These are phyloP conservation scores for Prillingera fragicola DNA, from an alignment of 1,284 basidiomycete genomes.

Conservation along the genomic window DNA sequence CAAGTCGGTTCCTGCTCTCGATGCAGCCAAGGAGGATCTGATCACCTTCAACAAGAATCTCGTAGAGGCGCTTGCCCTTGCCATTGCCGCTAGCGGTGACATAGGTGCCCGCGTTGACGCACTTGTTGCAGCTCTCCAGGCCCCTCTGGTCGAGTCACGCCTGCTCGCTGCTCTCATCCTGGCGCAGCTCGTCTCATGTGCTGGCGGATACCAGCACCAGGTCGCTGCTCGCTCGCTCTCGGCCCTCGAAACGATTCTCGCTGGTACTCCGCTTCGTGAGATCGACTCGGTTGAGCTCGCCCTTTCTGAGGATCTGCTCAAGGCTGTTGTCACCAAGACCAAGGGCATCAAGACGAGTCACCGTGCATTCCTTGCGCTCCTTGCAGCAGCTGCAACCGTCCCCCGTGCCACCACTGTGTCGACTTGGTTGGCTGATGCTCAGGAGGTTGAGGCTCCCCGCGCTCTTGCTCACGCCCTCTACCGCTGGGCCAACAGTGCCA, in stretches of 20 bases:
- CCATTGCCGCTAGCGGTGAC: conserved; percentile 13
- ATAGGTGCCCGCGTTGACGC: conserved; percentile 15
- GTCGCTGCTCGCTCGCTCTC: conserved; percentile 52
- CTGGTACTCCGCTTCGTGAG: conserved; percentile 14
- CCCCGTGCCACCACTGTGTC: conserved; percentile 4
- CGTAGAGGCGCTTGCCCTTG: conserved; percentile 10
- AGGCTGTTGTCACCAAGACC: conserved; percentile 32
- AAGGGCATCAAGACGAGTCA: conserved; percentile 29
- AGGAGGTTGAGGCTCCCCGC: conserved; percentile 5
- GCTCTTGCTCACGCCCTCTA: conserved; percentile 52
- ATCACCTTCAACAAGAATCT: conserved; percentile 14
- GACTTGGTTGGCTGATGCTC: conserved; percentile 23
- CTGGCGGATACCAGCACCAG: conserved; percentile 16
- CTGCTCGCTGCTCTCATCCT: conserved; percentile 13
- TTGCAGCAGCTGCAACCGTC: conserved; percentile 29
- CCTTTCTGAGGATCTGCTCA: conserved; percentile 16
- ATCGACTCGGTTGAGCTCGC: conserved; percentile 19
- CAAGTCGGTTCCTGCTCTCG: conserved; percentile 1
- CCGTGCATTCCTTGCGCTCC: conserved; percentile 29
- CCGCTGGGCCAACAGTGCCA: conserved; percentile 55
- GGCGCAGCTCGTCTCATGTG: conserved; percentile 14
- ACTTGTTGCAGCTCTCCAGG: conserved; percentile 9
- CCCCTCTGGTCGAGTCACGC: conserved; percentile 3
- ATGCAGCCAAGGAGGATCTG: conserved; percentile 5
- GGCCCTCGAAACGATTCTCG: conserved; percentile 13